Conservation (phyloP, 2,329 filamentous ascomycete genomes). For the Cordyceps militaris region DNA sequence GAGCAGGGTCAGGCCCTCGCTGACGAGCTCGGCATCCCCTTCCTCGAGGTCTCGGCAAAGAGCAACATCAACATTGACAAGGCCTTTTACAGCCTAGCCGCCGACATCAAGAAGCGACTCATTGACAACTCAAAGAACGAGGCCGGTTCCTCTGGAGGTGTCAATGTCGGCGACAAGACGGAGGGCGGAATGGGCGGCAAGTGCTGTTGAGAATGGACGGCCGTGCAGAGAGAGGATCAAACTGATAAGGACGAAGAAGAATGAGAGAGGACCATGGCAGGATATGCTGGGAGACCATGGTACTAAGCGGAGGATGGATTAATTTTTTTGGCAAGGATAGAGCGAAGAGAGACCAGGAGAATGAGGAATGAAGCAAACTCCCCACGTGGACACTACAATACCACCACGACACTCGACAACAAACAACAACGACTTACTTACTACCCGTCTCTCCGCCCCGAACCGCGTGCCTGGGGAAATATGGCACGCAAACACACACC, state of each 20-base stretch:
- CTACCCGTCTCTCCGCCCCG: not conserved
- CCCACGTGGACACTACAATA: not conserved
- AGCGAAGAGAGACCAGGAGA: not conserved
- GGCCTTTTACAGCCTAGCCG: conserved; percentile 90
- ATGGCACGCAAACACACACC: conserved; percentile 1
- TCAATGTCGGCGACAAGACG: conserved; percentile 62
- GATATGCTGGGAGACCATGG: not conserved
- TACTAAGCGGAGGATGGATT: conserved; percentile 12
- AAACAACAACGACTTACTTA: conserved; percentile 4
- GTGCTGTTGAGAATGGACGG: conserved; percentile 59
- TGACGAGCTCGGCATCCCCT: conserved; percentile 93
- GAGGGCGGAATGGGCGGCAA: conserved; percentile 53
- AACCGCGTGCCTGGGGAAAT: not conserved
- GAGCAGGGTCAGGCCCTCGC: conserved; percentile 90
- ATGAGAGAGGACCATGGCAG: not conserved
- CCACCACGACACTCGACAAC: conserved; percentile 4
- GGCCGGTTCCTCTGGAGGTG: conserved; percentile 48
- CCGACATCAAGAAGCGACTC: conserved; percentile 97
- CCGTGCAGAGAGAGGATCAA: not conserved
- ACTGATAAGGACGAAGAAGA: not conserved
- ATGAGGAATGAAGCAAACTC: conserved; percentile 5
- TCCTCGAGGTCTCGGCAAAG: conserved; percentile 97
- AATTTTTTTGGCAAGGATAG: conserved; percentile 9
- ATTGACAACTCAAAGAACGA: conserved; percentile 85
- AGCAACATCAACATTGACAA: conserved; percentile 99